These are phyloP conservation scores for Blakeslea trispora DNA, from an alignment of 371 early-diverging fungal genomes.

Conservation along the genomic window DNA sequence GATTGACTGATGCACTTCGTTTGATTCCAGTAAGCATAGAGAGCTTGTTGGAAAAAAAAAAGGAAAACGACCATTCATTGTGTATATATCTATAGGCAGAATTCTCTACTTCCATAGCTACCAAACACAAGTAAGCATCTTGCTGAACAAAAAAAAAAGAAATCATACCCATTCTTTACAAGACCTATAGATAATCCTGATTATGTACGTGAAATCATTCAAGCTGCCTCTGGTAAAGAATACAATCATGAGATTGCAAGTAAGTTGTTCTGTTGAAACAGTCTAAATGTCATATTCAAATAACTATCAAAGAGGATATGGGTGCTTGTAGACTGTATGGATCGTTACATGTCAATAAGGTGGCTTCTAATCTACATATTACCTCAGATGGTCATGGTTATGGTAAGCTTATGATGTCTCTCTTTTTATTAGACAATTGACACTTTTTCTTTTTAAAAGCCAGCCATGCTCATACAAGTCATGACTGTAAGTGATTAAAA, in stretches of 20 bases:
- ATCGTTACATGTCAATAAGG: slow-evolving; percentile 73
- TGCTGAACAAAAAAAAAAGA: background rate
- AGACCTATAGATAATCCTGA: slow-evolving; percentile 33
- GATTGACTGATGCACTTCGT: slow-evolving; percentile 42
- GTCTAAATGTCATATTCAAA: too few relatives aligned
- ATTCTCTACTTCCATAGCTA: slow-evolving; percentile 48
- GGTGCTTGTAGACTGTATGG: slow-evolving; percentile 81
- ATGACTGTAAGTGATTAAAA: slow-evolving; percentile 63
- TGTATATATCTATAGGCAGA: slow-evolving; percentile 34
- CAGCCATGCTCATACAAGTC: slow-evolving; percentile 58
- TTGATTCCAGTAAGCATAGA: slow-evolving; percentile 53
- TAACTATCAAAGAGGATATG: slow-evolving; percentile 47
- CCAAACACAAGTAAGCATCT: slow-evolving; percentile 39
- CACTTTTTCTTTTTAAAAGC: slow-evolving; percentile 27
- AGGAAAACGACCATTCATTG: background rate
- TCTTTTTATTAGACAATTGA: too few relatives aligned
- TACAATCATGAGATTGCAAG: slow-evolving; percentile 41
- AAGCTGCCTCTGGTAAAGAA: slow-evolving; percentile 42
- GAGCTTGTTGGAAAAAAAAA: too few relatives aligned
- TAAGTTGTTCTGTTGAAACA: too few relatives aligned
- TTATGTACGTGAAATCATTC: slow-evolving; percentile 45
- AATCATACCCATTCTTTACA: too few relatives aligned
- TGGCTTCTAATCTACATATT: slow-evolving; percentile 88
- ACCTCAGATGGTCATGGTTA: slow-evolving; percentile 92
- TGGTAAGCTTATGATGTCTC: slow-evolving; percentile 40